Conservation (phyloP, 2,329 filamentous ascomycete species). For the Leptosphaerulina australis region DNA sequence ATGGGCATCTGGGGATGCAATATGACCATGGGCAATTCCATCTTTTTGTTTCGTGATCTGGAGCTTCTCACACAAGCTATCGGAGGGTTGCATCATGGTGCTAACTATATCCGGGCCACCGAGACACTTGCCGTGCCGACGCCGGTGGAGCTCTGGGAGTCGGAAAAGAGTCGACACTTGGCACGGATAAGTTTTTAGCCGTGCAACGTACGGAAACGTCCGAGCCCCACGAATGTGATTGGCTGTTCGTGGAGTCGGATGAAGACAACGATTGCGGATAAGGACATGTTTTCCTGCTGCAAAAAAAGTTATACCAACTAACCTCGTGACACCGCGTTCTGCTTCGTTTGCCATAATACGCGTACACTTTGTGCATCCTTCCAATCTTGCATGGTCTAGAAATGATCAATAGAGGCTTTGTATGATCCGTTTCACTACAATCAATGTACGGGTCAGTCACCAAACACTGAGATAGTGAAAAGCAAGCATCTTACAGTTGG, state of each 20-base stretch:
- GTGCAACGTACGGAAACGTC: slow-evolving; percentile 21
- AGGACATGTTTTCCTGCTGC: slow-evolving; percentile 31
- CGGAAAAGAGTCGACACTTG: slow-evolving; percentile 34
- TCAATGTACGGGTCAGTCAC: slow-evolving; percentile 6
- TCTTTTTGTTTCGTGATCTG: slow-evolving; percentile 34
- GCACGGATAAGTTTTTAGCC: slow-evolving; percentile 39
- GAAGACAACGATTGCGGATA: slow-evolving; percentile 14
- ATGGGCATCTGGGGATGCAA: slow-evolving; percentile 4
- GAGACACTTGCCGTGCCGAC: slow-evolving; percentile 43
- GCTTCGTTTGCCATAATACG: not conserved
- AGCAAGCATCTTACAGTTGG: slow-evolving; percentile 31
- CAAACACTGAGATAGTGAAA: not conserved
- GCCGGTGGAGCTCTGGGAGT: slow-evolving; percentile 31
- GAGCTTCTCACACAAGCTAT: slow-evolving; percentile 41
- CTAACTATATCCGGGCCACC: slow-evolving; percentile 35
- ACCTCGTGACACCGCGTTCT: slow-evolving; percentile 15
- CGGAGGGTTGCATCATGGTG: slow-evolving; percentile 29
- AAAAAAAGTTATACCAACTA: not conserved
- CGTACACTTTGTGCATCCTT: not conserved
- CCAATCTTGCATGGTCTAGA: not conserved
- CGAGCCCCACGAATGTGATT: slow-evolving; percentile 22
- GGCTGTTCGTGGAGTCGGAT: slow-evolving; percentile 14
- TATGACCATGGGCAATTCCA: slow-evolving; percentile 19
- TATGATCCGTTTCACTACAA: slow-evolving; percentile 43
- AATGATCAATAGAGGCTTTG: slow-evolving; percentile 36